Base-by-base conservation (phyloP, 148 eudicot species). In the Tetragonia tetragonoides region DNA sequence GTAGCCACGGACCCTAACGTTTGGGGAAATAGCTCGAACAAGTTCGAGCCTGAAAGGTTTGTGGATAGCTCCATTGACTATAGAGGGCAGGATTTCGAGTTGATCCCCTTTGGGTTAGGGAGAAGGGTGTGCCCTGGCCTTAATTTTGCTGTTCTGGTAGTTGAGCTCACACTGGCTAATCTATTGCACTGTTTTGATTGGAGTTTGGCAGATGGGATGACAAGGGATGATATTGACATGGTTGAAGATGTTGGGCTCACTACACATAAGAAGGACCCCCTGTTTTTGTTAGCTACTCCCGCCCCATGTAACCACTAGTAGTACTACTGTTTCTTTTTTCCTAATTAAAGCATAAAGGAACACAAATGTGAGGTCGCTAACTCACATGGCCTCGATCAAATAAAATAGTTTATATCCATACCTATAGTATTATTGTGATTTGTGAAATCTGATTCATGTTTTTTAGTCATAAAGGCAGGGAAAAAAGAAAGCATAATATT, bases 41-140 rank as follows among this genome's bases (percentile, higher is more conserved):
- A 56, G 24, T 91, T 89, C 24, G 23, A 42, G 6, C 92, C 92
- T 0, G 91, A 91, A 83, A 86, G 95, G 78, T 91, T 91, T 39
- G 9, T 75, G 72, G 46, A 68, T 24, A 70, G 76, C 42, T 21
- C 70, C 0, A 65, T 86, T 15, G 90, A 86, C 72, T 86, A 83
- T 37, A 78, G 51, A 75, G 91, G 91, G 0, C 86, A 81, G 2
- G 78, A 86, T 72, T 87, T 81, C 34, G 86, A 87, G 87, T 23
- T 83, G 6, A 68, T 91, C 18, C 87, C 95, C 0, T 91, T 91
- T 81, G 91, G 95, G 3, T 73, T 69, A 0, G 91, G 92, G 2
- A 73, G 92, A 61, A 84, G 95, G 34, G 79, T 86, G 2, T 89
- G 92, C 47, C 89, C 90, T 41, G 92, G 85, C 56, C 47, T 74